Evolutionary conservation across 495 filamentous ascomycete genomes (phyloP), one percentile per base, ranked within the genome.

Genomic region (Daldinia concentrica): DNA sequence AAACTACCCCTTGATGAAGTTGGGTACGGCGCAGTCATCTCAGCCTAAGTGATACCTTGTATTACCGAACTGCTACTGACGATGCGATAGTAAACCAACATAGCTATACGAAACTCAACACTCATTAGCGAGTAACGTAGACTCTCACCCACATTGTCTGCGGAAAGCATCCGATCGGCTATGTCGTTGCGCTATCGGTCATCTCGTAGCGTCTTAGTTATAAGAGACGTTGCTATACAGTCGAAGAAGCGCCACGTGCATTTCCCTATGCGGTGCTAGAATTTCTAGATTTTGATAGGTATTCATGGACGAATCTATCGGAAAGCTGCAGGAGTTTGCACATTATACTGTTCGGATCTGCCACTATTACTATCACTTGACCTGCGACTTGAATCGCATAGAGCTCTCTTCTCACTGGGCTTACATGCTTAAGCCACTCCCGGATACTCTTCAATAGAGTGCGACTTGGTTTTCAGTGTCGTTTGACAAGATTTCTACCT

Each of bases 251-350:
- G 68, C 60, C 58, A 67, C 66, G 68, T 66, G 67, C 59, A 68
- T 65, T 54, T 59, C 60, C 57, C 64, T 54, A 70, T 72, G 39
- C 70, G 27, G 61, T 61, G 37, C 30, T 26, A 62, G 64, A 54
- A 45, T 66, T 43, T 48, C 57, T 24, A 55, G 55, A 45, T 41
- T 64, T 52, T 67, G 39, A 71, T 74, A 48, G 62, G 62, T 24
- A 71, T 66, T 27, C 32, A 50, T n/a, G 30, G 56, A 56, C 48
- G 60, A n/a, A 30, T 72, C 60, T 68, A 59, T 59, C 75, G 68
- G 76, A 37, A 67, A 68, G 71, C 66, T 76, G 76, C 76, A 76
- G 63, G 34, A 39, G 30, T 43, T 43, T 58, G 58, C 58, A 58
- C 66, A 57, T 68, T 32, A 56, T 52, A 52, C 51, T 62, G 17